These are phyloP conservation scores for Chalaropsis thielavioides DNA, from an alignment of 2,329 filamentous ascomycete species.

Conservation along the genomic window DNA sequence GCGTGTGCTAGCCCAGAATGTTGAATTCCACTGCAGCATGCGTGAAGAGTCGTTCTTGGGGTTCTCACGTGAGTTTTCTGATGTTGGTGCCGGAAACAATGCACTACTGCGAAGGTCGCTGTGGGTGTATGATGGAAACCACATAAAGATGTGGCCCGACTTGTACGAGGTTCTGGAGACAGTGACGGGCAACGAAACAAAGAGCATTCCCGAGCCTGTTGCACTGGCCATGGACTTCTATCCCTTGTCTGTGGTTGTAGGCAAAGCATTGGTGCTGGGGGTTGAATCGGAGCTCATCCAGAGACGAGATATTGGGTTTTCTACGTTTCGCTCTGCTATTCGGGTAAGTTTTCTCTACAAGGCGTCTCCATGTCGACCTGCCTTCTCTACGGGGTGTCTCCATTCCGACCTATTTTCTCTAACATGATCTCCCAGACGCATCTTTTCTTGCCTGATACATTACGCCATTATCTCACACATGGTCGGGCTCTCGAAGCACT, in stretches of 20 bases:
- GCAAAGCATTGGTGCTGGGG: constrained; percentile 78
- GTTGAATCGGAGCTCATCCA: constrained; percentile 91
- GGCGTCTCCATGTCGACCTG: no score
- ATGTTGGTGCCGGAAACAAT: constrained; percentile 7
- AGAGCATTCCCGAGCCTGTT: constrained; percentile 60
- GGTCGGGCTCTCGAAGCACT: constrained; percentile 70
- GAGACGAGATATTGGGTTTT: constrained; percentile 78
- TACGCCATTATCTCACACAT: constrained; percentile 62
- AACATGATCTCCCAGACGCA: constrained; percentile 48
- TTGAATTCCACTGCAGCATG: constrained; percentile 89
- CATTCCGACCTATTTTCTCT: background rate
- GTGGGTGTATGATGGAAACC: constrained; percentile 84
- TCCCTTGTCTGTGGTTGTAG: constrained; percentile 72
- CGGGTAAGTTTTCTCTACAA: constrained; percentile 44
- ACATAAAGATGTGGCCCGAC: constrained; percentile 79
- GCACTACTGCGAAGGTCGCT: constrained; percentile 59
- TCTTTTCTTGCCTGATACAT: constrained; percentile 76
- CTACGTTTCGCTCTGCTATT: constrained; percentile 75
- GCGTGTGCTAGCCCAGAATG: constrained; percentile 88
- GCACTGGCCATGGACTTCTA: constrained; percentile 87
- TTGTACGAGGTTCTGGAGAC: constrained; percentile 69
- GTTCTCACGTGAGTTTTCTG: constrained; percentile 5
- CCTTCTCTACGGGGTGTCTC: background rate
- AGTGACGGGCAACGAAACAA: constrained; percentile 47
- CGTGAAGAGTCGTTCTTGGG: constrained; percentile 54